Evolutionary conservation across 2,329 filamentous ascomycete species (phyloP).

Genomic region (Scytalidium lignicola): DNA sequence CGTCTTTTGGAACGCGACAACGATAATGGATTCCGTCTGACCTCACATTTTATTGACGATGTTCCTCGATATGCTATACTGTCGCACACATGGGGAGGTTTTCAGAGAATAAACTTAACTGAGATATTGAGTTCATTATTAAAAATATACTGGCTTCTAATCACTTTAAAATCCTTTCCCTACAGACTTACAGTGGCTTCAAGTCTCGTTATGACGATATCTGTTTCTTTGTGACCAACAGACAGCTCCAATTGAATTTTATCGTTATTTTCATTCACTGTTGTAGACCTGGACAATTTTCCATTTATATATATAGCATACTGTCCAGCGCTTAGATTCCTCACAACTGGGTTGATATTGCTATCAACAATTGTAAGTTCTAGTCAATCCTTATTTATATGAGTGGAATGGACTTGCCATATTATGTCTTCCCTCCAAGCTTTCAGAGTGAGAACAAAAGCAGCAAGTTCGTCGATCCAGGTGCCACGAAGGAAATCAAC

Average conservation of each 20-base stretch:
- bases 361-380: too few species aligned
- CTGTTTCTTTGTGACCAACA: too few species aligned
- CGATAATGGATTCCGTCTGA: not conserved
- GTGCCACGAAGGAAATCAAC: slow-evolving; percentile 3
- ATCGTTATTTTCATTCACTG: too few species aligned
- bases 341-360: not conserved
- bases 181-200: too few species aligned
- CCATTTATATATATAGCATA: slow-evolving; percentile 1
- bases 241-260: too few species aligned
- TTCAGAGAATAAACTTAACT: too few species aligned
- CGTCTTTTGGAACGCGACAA: not conserved
- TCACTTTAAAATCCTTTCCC: too few species aligned
- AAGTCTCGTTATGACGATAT: too few species aligned
- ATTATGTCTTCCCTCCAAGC: slow-evolving; percentile 3
- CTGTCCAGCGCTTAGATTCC: not conserved
- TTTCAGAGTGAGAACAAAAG: slow-evolving; percentile 3
- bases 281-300: not conserved
- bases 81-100: slow-evolving; percentile 4
- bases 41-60: not conserved
- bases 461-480: not conserved
- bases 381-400: too few species aligned
- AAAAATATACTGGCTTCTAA: too few species aligned
- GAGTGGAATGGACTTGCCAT: too few species aligned
- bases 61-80: slow-evolving; percentile 4
- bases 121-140: too few species aligned